phyloP scores from a whole-genome alignment of 2,329 filamentous ascomycete genomes.

The Coniochaeta prunicola region DNA sequence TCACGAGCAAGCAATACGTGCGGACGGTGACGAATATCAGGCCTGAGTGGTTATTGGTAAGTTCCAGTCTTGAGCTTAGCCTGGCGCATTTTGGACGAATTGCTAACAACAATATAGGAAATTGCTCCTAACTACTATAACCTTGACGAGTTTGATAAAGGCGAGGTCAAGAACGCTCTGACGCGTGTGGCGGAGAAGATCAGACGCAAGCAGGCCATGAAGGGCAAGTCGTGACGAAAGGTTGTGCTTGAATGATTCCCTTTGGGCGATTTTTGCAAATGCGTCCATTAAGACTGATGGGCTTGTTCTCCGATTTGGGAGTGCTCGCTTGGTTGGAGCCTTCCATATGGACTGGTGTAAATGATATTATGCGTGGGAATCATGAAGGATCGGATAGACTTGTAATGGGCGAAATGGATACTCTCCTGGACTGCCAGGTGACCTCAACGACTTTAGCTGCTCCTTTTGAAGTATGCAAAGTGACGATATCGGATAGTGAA shows the following conservation, averaged over 20 bases:
- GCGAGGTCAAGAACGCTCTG: conserved; percentile 71
- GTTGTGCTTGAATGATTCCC: background rate
- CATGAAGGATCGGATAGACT: background rate
- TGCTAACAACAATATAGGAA: conserved; percentile 51
- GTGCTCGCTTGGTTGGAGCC: too few relatives aligned
- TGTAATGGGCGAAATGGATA: background rate
- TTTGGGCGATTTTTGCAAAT: background rate
- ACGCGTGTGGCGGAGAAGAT: conserved; percentile 52
- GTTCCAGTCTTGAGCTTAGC: conserved; percentile 18
- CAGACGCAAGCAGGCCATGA: conserved; percentile 51
- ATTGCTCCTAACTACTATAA: conserved; percentile 94
- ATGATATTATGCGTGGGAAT: background rate
- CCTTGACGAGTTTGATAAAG: conserved; percentile 71
- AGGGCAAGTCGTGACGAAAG: conserved; percentile 29
- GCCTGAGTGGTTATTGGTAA: conserved; percentile 88
- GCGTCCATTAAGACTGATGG: background rate
- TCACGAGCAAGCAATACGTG: conserved; percentile 98
- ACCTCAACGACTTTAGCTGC: too few relatives aligned
- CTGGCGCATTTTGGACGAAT: background rate
- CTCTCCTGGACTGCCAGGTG: background rate
- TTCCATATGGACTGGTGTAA: background rate
- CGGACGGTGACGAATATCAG: conserved; percentile 86
- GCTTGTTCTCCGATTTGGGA: too few relatives aligned
- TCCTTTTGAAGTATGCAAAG: too few relatives aligned
- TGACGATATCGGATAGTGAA: too few relatives aligned